Evolutionary conservation across 306 rosid species (phyloP).

Genomic region (Canavalia ensiformis): DNA sequence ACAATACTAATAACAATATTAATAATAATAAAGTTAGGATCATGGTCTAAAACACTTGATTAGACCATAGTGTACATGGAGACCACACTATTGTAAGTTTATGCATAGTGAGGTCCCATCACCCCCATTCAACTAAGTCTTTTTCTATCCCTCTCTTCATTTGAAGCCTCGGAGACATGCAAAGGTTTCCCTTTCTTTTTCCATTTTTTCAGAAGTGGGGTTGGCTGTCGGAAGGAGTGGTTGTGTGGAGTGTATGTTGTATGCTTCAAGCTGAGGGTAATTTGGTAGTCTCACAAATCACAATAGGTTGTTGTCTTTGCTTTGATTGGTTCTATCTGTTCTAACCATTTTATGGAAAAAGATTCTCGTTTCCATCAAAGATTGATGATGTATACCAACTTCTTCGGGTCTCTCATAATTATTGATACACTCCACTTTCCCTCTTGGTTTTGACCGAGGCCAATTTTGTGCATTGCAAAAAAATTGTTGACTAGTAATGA

Average conservation of each 20-base stretch:
- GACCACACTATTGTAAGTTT: conserved; percentile 46
- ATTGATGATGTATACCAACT: conserved; percentile 37
- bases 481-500: conserved; percentile 47
- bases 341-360: conserved; percentile 48
- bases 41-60: conserved; percentile 61
- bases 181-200: conserved; percentile 38
- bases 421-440: conserved; percentile 41
- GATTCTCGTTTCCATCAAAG: conserved; percentile 43
- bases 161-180: conserved; percentile 51
- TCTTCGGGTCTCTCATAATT: conserved; percentile 7
- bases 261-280: conserved; percentile 41
- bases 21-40: conserved; percentile 43
- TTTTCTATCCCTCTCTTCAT: conserved; percentile 47
- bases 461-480: background rate
- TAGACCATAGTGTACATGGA: conserved; percentile 51
- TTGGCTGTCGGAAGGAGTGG: conserved; percentile 46
- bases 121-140: conserved; percentile 40
- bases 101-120: conserved; percentile 53
- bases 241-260: conserved; percentile 39
- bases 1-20: background rate
- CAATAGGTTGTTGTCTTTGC: conserved; percentile 16
- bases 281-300: conserved; percentile 37
- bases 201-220: conserved; percentile 51
- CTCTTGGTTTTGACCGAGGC: conserved; percentile 55
- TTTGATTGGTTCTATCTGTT: conserved; percentile 43